A percentile compares a stretch with the other conserved stretches of the same genome.
These are phyloP conservation scores for Pleurotus giganteus DNA, from an alignment of 768 basidiomycete species.

Conservation along the genomic window DNA sequence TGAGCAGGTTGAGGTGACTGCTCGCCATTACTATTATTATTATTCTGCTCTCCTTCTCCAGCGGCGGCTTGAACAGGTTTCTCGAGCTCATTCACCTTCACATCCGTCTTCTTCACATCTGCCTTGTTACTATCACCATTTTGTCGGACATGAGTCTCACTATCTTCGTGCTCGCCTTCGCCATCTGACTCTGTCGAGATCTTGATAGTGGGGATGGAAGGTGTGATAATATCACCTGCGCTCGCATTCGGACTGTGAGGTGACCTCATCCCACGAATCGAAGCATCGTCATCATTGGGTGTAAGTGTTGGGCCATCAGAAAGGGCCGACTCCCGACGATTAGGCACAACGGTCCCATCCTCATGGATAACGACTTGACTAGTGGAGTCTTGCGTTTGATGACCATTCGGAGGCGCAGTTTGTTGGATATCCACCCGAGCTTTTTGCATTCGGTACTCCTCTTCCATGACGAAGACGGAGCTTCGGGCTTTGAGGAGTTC, in stretches of 20 bases:
- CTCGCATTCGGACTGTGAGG: slow-evolving; percentile 27
- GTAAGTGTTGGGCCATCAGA: slow-evolving; percentile 24
- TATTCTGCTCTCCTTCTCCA: slow-evolving; percentile 37
- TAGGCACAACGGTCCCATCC: slow-evolving; percentile 49
- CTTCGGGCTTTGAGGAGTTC: slow-evolving; percentile 95
- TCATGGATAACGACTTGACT: slow-evolving; percentile 54
- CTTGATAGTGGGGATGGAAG: slow-evolving; percentile 14
- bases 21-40: slow-evolving; percentile 35
- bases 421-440: slow-evolving; percentile 63
- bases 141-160: slow-evolving; percentile 20
- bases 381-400: slow-evolving; percentile 28
- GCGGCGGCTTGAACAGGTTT: slow-evolving; percentile 54
- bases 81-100: slow-evolving; percentile 32
- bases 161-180: slow-evolving; percentile 31
- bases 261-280: slow-evolving; percentile 59
- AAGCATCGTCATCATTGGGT: slow-evolving; percentile 39
- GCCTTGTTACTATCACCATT: slow-evolving; percentile 26
- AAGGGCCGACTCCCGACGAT: slow-evolving; percentile 17
- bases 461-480: slow-evolving; percentile 98
- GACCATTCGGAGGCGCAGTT: slow-evolving; percentile 20
- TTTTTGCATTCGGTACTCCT: slow-evolving; percentile 98
- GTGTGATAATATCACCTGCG: slow-evolving; percentile 25
- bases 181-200: slow-evolving; percentile 27
- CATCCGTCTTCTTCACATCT: slow-evolving; percentile 31
- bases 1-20: slow-evolving; percentile 32